A percentile compares a stretch with the other conserved stretches of the same genome.
phyloP scores from a whole-genome alignment of 2,329 filamentous ascomycete genomes.

The Aspergillus phoenicis region DNA sequence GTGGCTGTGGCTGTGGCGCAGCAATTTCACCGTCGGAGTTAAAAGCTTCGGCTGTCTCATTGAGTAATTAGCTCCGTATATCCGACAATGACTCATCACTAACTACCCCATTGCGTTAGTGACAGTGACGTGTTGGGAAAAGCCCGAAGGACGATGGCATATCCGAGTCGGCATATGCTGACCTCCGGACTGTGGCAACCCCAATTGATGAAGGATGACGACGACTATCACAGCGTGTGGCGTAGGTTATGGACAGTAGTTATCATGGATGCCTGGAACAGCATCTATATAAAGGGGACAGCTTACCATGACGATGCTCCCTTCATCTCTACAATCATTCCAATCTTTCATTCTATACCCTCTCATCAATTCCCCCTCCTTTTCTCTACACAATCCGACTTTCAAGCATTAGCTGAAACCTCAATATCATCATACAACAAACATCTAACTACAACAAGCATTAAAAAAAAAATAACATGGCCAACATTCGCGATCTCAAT shows the following conservation, averaged over 20 bases:
- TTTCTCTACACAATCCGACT: background rate
- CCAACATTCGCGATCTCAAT: slow-evolving; percentile 8
- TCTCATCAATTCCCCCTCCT: background rate
- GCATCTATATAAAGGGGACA: background rate
- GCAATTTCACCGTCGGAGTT: too few species aligned
- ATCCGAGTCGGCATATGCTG: background rate
- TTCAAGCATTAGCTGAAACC: background rate
- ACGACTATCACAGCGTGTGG: background rate
- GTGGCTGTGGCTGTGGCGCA: too few species aligned
- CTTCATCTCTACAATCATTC: background rate
- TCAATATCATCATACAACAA: background rate
- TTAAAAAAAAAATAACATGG: too few species aligned
- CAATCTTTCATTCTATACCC: background rate
- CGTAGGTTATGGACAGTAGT: background rate
- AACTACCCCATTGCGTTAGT: background rate
- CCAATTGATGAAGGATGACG: background rate
- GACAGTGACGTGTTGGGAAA: background rate
- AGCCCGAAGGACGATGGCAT: background rate
- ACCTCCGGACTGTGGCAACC: background rate
- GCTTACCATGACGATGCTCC: background rate
- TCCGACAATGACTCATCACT: background rate
- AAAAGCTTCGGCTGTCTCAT: too few species aligned
- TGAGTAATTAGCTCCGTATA: too few species aligned
- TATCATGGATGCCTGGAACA: background rate
- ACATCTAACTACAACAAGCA: too few species aligned